Conservation (phyloP, 768 basidiomycete genomes). For the Daedalea quercina region DNA sequence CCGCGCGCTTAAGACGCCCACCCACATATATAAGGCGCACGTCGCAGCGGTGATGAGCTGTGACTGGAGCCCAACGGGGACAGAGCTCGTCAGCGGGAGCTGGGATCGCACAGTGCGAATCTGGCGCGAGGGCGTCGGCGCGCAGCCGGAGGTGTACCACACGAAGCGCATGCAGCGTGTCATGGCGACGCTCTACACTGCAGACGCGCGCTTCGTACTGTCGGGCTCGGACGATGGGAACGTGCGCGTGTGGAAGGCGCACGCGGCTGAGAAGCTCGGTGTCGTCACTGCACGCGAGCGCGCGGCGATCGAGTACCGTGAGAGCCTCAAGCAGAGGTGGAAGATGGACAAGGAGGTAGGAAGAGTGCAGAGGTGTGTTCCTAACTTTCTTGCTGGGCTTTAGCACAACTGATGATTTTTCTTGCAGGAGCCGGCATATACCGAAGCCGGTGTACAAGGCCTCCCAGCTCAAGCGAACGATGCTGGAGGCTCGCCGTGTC, state of each 20-base stretch:
- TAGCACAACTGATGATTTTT: not conserved
- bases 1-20: conserved; percentile 72
- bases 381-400: not conserved
- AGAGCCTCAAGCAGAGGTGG: conserved; percentile 85
- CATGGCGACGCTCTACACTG: conserved; percentile 81
- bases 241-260: conserved; percentile 91
- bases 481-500: conserved; percentile 83
- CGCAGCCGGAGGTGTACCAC: conserved; percentile 86
- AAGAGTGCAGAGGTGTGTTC: conserved; percentile 67
- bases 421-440: conserved; percentile 49
- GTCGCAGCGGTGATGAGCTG: conserved; percentile 95
- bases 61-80: conserved; percentile 95
- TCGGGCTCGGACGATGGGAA: conserved; percentile 94
- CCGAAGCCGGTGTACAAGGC: conserved; percentile 92
- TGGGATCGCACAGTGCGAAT: conserved; percentile 94
- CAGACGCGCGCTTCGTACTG: conserved; percentile 85
- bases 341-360: conserved; percentile 76
- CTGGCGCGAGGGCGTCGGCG: conserved; percentile 85
- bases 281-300: conserved; percentile 86
- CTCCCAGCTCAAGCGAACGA: conserved; percentile 80
- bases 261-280: conserved; percentile 88
- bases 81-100: conserved; percentile 92
- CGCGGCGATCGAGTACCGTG: conserved; percentile 88
- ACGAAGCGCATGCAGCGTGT: conserved; percentile 99
- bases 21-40: conserved; percentile 94